Evolutionary conservation across 1,139 yeast genomes (phyloP).

Genomic region (Zygoascus meyerae): DNA sequence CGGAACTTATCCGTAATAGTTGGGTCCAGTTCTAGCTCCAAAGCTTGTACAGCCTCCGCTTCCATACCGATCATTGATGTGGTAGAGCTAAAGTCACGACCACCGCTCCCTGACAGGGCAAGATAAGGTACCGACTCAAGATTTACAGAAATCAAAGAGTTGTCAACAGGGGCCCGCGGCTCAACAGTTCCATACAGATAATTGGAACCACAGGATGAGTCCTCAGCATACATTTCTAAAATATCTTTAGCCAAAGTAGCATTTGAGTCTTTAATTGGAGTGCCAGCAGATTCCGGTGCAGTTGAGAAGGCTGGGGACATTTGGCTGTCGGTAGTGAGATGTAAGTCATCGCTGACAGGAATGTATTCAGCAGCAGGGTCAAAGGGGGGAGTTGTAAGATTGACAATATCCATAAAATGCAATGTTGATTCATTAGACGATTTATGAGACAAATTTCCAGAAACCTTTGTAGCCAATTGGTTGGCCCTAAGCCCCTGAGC

Average conservation of each 20-base stretch:
- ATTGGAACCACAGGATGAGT: neutral
- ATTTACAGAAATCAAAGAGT: constrained; percentile 21
- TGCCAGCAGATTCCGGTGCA: too few species aligned
- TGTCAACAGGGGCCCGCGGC: constrained; percentile 19
- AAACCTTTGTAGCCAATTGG: too few species aligned
- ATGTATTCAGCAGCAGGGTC: neutral
- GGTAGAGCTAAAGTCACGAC: neutral
- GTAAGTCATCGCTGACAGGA: too few species aligned
- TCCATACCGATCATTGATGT: constrained; percentile 16
- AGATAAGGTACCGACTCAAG: constrained; percentile 22
- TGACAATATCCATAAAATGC: too few species aligned
- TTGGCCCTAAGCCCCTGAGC: too few species aligned
- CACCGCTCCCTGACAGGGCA: neutral
- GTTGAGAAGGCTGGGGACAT: too few species aligned
- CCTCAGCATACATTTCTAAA: constrained; percentile 2
- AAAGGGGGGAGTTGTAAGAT: constrained; percentile 1
- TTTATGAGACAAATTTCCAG: too few species aligned
- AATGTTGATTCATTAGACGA: too few species aligned
- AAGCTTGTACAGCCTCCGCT: constrained; percentile 18
- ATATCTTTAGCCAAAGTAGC: constrained; percentile 2
- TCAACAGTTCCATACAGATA: constrained; percentile 1
- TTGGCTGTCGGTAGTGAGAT: too few species aligned
- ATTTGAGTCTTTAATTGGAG: too few species aligned
- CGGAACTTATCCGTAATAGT: constrained; percentile 24
- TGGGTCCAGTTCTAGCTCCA: constrained; percentile 21